These are phyloP conservation scores for Raphidocelis subcapitata DNA, from an alignment of 139 green algal species.

Conservation along the genomic window DNA sequence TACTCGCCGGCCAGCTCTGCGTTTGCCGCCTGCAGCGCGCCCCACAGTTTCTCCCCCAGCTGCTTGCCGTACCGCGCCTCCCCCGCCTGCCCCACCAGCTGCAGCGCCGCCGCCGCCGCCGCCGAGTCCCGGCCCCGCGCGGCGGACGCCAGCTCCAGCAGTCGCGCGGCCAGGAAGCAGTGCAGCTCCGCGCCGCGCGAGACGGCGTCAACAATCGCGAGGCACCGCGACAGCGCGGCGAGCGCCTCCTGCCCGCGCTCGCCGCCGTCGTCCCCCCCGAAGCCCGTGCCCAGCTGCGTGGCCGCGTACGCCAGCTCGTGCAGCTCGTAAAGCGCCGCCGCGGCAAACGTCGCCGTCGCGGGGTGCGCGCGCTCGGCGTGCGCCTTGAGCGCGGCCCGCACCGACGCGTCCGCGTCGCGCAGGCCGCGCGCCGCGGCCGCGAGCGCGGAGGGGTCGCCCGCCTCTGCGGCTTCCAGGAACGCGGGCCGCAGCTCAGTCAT, in stretches of 20 bases:
- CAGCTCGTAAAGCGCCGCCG: conserved; percentile 21
- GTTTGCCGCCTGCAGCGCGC: conserved; percentile 19
- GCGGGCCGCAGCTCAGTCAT: conserved; percentile 2
- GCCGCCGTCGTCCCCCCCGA: neutral
- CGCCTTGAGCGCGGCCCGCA: neutral
- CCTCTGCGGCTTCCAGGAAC: conserved; percentile 18
- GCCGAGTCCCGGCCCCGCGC: conserved; percentile 7
- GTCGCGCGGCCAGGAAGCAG: conserved; percentile 14
- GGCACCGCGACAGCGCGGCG: conserved; percentile 6
- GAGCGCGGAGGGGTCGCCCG: neutral
- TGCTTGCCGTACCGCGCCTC: conserved; percentile 18
- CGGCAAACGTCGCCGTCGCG: conserved; percentile 1
- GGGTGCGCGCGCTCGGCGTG: neutral
- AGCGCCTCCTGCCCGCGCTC: neutral
- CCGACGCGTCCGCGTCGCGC: neutral
- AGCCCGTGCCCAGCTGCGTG: conserved; percentile 1
- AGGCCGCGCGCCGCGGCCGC: neutral
- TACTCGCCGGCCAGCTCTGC: conserved; percentile 19
- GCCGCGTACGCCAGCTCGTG: conserved; percentile 21
- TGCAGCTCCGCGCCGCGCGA: conserved; percentile 16
- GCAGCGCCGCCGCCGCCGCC: conserved; percentile 9
- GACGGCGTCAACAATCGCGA: conserved; percentile 7
- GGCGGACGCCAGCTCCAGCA: conserved; percentile 20
- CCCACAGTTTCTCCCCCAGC: neutral
- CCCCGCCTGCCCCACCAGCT: conserved; percentile 5